Evolutionary conservation across 2,329 filamentous ascomycete genomes (phyloP).

Genomic region (Botrytis squamosa): DNA sequence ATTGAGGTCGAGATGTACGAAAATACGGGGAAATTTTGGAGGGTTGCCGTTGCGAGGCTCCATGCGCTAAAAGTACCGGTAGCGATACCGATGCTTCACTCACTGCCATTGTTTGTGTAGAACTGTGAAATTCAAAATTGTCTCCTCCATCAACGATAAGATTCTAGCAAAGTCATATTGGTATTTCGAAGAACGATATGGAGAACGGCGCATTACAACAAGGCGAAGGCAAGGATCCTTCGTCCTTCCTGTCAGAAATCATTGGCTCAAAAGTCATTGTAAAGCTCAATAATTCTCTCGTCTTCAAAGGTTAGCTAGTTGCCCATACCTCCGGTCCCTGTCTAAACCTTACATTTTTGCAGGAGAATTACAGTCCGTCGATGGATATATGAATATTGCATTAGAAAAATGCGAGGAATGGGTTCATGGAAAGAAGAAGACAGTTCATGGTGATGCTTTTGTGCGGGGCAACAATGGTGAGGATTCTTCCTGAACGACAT

Average conservation of each 20-base stretch:
- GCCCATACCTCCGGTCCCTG: constrained; percentile 17
- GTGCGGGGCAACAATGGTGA: constrained; percentile 93
- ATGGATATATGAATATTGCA: constrained; percentile 99
- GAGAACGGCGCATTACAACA: constrained; percentile 64
- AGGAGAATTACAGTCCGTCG: constrained; percentile 95
- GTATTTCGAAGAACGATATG: constrained; percentile 49
- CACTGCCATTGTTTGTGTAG: constrained; percentile 6
- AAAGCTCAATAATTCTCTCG: constrained; percentile 96
- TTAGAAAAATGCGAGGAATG: constrained; percentile 93
- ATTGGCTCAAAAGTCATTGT: constrained; percentile 93
- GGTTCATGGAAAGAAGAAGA: constrained; percentile 77
- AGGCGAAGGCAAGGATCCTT: constrained; percentile 83
- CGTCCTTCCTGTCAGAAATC: constrained; percentile 89
- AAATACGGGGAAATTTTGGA: constrained; percentile 1
- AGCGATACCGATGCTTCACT: constrained; percentile 16
- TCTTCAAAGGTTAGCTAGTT: constrained; percentile 79
- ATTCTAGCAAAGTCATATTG: background rate
- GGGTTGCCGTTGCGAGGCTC: background rate
- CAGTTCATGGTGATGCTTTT: constrained; percentile 91
- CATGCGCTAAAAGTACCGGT: constrained; percentile 7
- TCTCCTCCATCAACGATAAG: background rate
- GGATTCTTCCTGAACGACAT: constrained; percentile 26
- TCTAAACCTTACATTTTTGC: background rate
- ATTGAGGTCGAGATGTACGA: background rate
- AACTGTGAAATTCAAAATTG: background rate